A percentile compares a stretch with the other conserved stretches of the same genome.
Evolutionary conservation across 2,329 filamentous ascomycete species (phyloP).

Genomic region (Aspergillus candidus): DNA sequence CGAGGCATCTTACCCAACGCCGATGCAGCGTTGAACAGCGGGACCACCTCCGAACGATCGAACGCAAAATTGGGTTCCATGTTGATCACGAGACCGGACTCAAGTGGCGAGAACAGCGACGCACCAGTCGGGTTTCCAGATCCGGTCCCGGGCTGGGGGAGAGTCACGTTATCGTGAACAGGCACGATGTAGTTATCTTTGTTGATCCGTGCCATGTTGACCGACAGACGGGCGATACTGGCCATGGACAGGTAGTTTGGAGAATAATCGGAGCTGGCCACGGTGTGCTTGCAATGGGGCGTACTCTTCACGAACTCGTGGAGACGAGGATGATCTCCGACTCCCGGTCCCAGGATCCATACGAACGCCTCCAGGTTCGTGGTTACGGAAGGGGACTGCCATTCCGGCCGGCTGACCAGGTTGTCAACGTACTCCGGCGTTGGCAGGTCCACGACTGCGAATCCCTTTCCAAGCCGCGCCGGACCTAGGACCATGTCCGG

Average conservation of each 20-base stretch:
- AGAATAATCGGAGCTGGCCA: slow-evolving; percentile 68
- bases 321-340: slow-evolving; percentile 59
- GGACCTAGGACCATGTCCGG: slow-evolving; percentile 80
- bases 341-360: slow-evolving; percentile 71
- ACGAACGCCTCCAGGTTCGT: slow-evolving; percentile 61
- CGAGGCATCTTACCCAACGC: slow-evolving; percentile 21
- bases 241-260: slow-evolving; percentile 69
- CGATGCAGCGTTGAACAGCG: slow-evolving; percentile 20
- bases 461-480: slow-evolving; percentile 60
- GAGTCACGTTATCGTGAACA: slow-evolving; percentile 53
- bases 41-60: slow-evolving; percentile 26
- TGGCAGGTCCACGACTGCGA: slow-evolving; percentile 77
- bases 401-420: slow-evolving; percentile 67
- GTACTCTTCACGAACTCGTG: slow-evolving; percentile 63
- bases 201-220: slow-evolving; percentile 67
- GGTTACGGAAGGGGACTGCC: slow-evolving; percentile 60
- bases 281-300: slow-evolving; percentile 61
- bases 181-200: slow-evolving; percentile 66
- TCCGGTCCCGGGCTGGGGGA: slow-evolving; percentile 33
- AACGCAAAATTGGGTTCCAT: slow-evolving; percentile 43
- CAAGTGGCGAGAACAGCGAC: slow-evolving; percentile 28
- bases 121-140: slow-evolving; percentile 5
- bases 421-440: slow-evolving; percentile 62
- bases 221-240: slow-evolving; percentile 59
- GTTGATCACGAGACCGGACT: slow-evolving; percentile 39